Conservation (phyloP, 1,284 basidiomycete species). For the Cryptococcus amylolentus region DNA sequence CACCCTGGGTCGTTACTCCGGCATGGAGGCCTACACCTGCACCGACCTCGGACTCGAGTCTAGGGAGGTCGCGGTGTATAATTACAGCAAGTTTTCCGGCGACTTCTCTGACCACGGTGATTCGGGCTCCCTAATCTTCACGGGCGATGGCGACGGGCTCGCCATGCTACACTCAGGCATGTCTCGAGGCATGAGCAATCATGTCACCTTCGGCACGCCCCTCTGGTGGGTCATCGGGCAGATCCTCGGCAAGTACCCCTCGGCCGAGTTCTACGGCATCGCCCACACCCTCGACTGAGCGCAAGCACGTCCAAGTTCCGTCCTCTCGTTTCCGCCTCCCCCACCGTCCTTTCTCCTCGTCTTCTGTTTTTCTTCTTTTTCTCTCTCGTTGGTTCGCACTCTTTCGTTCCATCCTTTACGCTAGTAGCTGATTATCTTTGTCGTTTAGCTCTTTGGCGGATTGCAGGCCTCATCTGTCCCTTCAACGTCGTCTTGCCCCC, state of each 20-base stretch:
- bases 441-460: no score
- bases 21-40: not conserved
- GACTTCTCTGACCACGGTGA: not conserved
- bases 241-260: not conserved
- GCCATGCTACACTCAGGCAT: not conserved
- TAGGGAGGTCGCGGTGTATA: not conserved
- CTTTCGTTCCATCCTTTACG: no score
- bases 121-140: not conserved
- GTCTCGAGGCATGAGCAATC: not conserved
- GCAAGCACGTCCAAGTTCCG: no score
- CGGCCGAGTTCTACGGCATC: not conserved
- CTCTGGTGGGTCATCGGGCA: not conserved
- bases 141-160: not conserved
- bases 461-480: no score
- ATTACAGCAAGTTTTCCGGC: not conserved
- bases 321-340: no score
- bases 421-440: no score
- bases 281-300: not conserved
- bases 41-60: not conserved
- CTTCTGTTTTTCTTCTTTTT: no score
- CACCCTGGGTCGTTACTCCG: not conserved
- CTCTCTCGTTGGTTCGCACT: no score
- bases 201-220: not conserved
- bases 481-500: no score
- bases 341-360: no score